Conservation (phyloP, 2,329 filamentous ascomycete species). For the Nigrospora oryzae region DNA sequence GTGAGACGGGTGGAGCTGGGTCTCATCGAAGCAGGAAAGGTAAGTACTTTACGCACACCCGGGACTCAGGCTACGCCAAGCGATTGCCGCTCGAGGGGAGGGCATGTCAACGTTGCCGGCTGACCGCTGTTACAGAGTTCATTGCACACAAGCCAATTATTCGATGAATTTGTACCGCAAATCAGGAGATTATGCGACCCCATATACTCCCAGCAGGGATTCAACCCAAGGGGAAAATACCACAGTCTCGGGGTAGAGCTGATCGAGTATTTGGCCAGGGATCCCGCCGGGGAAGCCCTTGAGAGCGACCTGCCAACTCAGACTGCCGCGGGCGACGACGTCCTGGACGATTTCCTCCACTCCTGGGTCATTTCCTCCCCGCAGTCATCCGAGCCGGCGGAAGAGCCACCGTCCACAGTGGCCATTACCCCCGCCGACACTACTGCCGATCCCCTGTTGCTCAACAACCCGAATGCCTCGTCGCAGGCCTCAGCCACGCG, state of each 20-base stretch:
- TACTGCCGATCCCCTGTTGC: too few species aligned
- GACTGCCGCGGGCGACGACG: background rate
- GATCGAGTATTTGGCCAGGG: slow-evolving; percentile 16
- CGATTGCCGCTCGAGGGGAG: background rate
- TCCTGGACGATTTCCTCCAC: slow-evolving; percentile 1
- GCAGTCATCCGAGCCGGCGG: too few species aligned
- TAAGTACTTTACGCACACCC: slow-evolving; percentile 14
- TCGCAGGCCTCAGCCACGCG: too few species aligned
- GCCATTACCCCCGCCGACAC: too few species aligned
- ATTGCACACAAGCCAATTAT: slow-evolving; percentile 26
- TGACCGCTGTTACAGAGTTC: slow-evolving; percentile 19
- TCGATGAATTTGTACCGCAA: slow-evolving; percentile 30
- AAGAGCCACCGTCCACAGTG: too few species aligned
- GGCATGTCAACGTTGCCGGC: slow-evolving; percentile 8
- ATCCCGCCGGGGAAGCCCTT: too few species aligned
- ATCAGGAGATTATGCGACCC: slow-evolving; percentile 32
- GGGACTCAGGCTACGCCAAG: background rate
- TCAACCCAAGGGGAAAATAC: slow-evolving; percentile 28
- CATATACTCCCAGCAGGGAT: slow-evolving; percentile 29
- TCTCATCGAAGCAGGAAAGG: slow-evolving; percentile 41
- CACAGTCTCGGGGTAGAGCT: slow-evolving; percentile 31
- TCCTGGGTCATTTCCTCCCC: background rate
- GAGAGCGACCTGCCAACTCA: too few species aligned
- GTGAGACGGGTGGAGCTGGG: slow-evolving; percentile 42
- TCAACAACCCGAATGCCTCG: too few species aligned